Evolutionary conservation across 352 stramenopile species (phyloP), one percentile per base, ranked within the genome.

Genomic region (Globisporangium middletonii): DNA sequence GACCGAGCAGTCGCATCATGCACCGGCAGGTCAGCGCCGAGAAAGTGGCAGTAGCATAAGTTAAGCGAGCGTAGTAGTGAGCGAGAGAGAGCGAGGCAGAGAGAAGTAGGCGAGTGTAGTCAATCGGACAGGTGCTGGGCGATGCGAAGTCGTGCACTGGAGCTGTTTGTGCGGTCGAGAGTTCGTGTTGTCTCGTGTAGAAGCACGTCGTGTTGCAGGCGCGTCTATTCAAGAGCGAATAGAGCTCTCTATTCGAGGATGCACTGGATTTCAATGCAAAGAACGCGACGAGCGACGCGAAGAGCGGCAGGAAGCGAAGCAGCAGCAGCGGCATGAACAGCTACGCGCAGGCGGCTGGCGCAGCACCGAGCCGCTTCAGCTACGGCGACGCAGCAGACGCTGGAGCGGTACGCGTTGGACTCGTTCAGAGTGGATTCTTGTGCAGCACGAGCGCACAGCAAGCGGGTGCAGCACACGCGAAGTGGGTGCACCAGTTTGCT

Each of bases 21-120:
- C 48, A 52, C 30, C 49, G 41, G 38, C 38, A 53, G 42, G 23
- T 47, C 33, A 62, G 47, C n/a, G 26, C 26, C 7, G 50, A 49
- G 23, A 49, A 55, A 57, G 41, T 62, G 13, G 56, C 55, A 62
- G 56, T 62, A 56, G 56, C 56, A 62, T 62, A 62, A 62, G 48
- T 62, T 62, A 48, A 48, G 43, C n/a, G 43, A 62, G 56, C 48
- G n/a, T 56, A 50, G 50, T 51, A 42, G 45, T 45, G 26, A 50
- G n/a, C 12, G 28, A 33, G 13, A 15, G 19, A 12, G 35, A 27
- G 19, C 23, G 19, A 55, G 33, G 16, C 15, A 16, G 15, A 16
- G 30, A 9, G 50, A 56, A 35, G 26, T 33, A 55, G 18, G n/a
- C 19, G 35, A 27, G 26, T n/a, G 28, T 49, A 35, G 30, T 27